A percentile compares a stretch with the other conserved stretches of the same genome.
These are phyloP conservation scores for Margaritispora aquatica DNA, from an alignment of 495 filamentous ascomycete species.

Conservation along the genomic window DNA sequence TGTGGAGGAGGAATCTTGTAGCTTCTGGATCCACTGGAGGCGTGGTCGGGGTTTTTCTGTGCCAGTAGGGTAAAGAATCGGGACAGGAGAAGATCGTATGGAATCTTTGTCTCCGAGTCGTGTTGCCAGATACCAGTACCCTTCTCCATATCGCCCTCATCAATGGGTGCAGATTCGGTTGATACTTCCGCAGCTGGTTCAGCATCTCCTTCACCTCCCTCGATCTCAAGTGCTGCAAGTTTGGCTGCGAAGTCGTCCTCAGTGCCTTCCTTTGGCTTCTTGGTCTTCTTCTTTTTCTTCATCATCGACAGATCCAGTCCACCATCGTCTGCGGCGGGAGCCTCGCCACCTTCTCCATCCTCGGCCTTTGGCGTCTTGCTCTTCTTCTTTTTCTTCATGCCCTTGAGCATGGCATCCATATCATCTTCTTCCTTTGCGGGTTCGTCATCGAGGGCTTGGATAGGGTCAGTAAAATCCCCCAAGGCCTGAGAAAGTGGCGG, in stretches of 20 bases:
- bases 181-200: conserved; percentile 43
- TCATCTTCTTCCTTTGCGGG: conserved; percentile 46
- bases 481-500: conserved; percentile 44
- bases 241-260: conserved; percentile 52
- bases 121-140: conserved; percentile 95
- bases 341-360: conserved; percentile 48
- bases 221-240: conserved; percentile 68
- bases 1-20: conserved; percentile 99
- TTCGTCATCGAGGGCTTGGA: conserved; percentile 23
- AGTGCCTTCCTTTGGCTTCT: conserved; percentile 59
- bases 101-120: conserved; percentile 63
- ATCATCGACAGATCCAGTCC: conserved; percentile 65
- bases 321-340: conserved; percentile 38
- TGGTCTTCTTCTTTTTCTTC: conserved; percentile 98
- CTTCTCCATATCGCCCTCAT: conserved; percentile 72
- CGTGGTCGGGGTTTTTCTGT: conserved; percentile 90
- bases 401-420: conserved; percentile 69
- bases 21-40: conserved; percentile 77
- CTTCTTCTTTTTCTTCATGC: conserved; percentile 76
- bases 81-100: conserved; percentile 74
- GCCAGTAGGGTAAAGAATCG: conserved; percentile 91
- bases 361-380: conserved; percentile 65
- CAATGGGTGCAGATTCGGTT: conserved; percentile 42
- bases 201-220: conserved; percentile 67
- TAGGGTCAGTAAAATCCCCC: conserved; percentile 41